Conservation (phyloP, 805 yeast genomes). For the Millerozyma miso region DNA sequence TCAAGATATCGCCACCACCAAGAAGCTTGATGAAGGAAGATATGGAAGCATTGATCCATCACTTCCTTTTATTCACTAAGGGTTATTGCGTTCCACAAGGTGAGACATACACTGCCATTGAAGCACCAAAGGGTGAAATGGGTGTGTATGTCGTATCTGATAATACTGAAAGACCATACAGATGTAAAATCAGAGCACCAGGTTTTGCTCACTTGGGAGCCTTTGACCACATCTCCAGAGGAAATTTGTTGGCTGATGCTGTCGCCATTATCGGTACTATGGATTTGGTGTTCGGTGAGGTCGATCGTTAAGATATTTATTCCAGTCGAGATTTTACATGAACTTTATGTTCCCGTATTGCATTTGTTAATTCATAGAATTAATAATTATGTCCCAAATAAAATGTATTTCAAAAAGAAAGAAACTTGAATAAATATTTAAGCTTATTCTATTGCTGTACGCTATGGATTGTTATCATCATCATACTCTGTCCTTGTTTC, state of each 20-base stretch:
- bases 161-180: slow-evolving; percentile 86
- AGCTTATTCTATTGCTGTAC: slow-evolving; percentile 1
- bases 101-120: slow-evolving; percentile 86
- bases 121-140: slow-evolving; percentile 96
- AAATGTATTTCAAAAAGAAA: neutral
- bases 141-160: slow-evolving; percentile 86
- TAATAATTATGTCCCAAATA: slow-evolving; percentile 1
- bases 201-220: slow-evolving; percentile 90
- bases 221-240: slow-evolving; percentile 80
- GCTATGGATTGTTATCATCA: neutral
- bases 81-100: slow-evolving; percentile 88
- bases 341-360: slow-evolving; percentile 3
- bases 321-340: neutral
- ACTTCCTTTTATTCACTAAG: slow-evolving; percentile 81
- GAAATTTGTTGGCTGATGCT: slow-evolving; percentile 85
- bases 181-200: slow-evolving; percentile 92
- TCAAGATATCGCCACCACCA: slow-evolving; percentile 79
- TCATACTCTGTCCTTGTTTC: slow-evolving; percentile 1
- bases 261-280: slow-evolving; percentile 92
- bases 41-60: slow-evolving; percentile 90
- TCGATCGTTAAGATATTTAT: slow-evolving; percentile 59
- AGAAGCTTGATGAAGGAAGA: slow-evolving; percentile 81
- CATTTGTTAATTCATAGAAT: slow-evolving; percentile 10
- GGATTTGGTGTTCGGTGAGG: slow-evolving; percentile 94
- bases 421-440: neutral